phyloP scores from a whole-genome alignment of 306 rosid species.

The Malus sylvestris region DNA sequence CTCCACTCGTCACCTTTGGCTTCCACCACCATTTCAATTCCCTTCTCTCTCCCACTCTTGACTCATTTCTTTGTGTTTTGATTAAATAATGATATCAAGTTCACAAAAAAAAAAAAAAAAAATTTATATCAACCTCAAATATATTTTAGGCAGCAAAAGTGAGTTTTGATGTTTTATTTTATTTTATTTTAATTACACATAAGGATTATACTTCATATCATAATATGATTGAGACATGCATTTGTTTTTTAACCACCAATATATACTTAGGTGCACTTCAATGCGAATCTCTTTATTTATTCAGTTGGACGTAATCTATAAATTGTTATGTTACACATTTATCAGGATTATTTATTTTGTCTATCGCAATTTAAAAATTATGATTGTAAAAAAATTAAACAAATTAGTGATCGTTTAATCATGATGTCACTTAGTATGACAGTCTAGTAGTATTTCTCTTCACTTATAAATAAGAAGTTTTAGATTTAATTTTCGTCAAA shows the following conservation, averaged over 20 bases:
- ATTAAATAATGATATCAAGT: not conserved
- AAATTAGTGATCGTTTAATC: too few relatives aligned
- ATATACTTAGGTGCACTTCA: not conserved
- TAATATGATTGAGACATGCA: not conserved
- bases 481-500: too few relatives aligned
- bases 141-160: not conserved
- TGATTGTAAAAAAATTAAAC: too few relatives aligned
- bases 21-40: not conserved
- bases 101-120: not conserved
- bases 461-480: too few relatives aligned
- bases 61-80: not conserved
- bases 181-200: not conserved
- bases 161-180: not conserved
- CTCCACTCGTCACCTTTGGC: not conserved
- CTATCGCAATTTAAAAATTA: too few relatives aligned
- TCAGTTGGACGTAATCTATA: not conserved
- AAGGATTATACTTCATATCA: not conserved
- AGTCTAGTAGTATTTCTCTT: too few relatives aligned
- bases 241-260: not conserved
- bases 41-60: not conserved
- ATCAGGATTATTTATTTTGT: too few relatives aligned
- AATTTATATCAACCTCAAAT: not conserved
- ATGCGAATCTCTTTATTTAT: not conserved
- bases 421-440: too few relatives aligned
- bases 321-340: too few relatives aligned